Evolutionary conservation across 75 land plant genomes (phyloP).

Genomic region (Isoetes taiwanensis): DNA sequence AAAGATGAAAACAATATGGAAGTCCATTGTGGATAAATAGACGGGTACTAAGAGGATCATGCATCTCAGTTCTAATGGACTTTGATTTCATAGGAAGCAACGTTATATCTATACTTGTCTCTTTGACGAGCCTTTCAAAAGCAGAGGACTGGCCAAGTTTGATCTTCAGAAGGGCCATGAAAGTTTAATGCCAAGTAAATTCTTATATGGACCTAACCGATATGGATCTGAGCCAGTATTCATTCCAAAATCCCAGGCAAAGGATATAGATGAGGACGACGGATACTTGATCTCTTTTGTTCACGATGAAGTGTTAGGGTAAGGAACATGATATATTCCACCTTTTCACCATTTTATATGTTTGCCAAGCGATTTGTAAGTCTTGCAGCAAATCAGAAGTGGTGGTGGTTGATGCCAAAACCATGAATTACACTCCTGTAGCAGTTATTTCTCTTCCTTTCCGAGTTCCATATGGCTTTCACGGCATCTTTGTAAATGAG

Average conservation of each 20-base stretch:
- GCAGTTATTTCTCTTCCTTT: slow-evolving; percentile 61
- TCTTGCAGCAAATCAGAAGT: slow-evolving; percentile 57
- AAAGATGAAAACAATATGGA: too few relatives aligned
- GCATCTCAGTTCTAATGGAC: too few relatives aligned
- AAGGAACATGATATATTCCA: too few relatives aligned
- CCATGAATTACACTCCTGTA: slow-evolving; percentile 73
- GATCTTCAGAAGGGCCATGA: neutral
- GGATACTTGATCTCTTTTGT: neutral
- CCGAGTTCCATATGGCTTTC: slow-evolving; percentile 88
- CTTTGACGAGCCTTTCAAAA: neutral
- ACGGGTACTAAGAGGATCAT: too few relatives aligned
- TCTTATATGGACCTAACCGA: neutral
- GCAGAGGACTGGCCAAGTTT: neutral
- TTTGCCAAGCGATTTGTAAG: neutral
- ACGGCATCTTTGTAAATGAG: slow-evolving; percentile 85
- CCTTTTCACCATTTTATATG: neutral
- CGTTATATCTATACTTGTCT: neutral
- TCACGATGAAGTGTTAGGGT: neutral
- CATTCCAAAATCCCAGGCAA: neutral
- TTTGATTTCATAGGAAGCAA: neutral
- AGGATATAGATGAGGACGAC: neutral
- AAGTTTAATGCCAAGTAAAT: neutral
- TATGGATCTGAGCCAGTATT: neutral
- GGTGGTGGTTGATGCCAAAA: slow-evolving; percentile 73
- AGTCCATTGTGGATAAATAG: too few relatives aligned